Conservation (phyloP, 108 stramenopile genomes). For the Craspedostauros australis region DNA sequence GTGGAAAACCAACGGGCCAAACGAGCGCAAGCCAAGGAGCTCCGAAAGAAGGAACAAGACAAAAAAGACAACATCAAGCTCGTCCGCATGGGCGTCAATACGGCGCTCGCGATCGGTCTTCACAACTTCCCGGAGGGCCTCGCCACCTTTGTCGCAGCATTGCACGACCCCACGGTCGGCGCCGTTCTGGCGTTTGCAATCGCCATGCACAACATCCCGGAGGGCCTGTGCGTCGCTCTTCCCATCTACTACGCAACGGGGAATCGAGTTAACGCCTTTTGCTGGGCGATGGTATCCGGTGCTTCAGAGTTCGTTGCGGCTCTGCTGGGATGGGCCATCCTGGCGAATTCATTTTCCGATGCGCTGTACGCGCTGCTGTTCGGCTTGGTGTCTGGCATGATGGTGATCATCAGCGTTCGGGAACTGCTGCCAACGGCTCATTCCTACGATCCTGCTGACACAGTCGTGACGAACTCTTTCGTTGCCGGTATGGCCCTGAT, state of each 20-base stretch:
- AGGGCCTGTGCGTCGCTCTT: slow-evolving; percentile 80
- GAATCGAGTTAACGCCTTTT: slow-evolving; percentile 69
- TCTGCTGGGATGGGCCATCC: slow-evolving; percentile 62
- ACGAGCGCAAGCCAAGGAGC: no score
- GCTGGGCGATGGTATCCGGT: slow-evolving; percentile 65
- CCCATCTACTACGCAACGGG: slow-evolving; percentile 92
- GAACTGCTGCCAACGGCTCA: slow-evolving; percentile 94
- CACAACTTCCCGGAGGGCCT: slow-evolving; percentile 92
- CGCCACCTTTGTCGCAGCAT: slow-evolving; percentile 74
- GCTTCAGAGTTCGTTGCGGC: slow-evolving; percentile 77
- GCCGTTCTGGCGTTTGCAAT: slow-evolving; percentile 54
- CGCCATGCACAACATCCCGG: slow-evolving; percentile 86
- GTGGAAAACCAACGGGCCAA: no score
- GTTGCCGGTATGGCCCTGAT: slow-evolving; percentile 88
- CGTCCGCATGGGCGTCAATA: slow-evolving; percentile 56
- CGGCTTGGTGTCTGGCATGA: slow-evolving; percentile 87
- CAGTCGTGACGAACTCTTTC: slow-evolving; percentile 78
- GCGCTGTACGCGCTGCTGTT: slow-evolving; percentile 67
- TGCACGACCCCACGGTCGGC: slow-evolving; percentile 70
- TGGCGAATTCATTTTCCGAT: slow-evolving; percentile 48
- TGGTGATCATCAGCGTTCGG: slow-evolving; percentile 79
- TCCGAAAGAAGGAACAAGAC: background rate
- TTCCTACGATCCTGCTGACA: slow-evolving; percentile 86
- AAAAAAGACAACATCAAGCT: slow-evolving; percentile 33
- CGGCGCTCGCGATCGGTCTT: slow-evolving; percentile 73